These are phyloP conservation scores for Pilatotrama ljubarskyi DNA, from an alignment of 768 basidiomycete genomes.

Conservation along the genomic window DNA sequence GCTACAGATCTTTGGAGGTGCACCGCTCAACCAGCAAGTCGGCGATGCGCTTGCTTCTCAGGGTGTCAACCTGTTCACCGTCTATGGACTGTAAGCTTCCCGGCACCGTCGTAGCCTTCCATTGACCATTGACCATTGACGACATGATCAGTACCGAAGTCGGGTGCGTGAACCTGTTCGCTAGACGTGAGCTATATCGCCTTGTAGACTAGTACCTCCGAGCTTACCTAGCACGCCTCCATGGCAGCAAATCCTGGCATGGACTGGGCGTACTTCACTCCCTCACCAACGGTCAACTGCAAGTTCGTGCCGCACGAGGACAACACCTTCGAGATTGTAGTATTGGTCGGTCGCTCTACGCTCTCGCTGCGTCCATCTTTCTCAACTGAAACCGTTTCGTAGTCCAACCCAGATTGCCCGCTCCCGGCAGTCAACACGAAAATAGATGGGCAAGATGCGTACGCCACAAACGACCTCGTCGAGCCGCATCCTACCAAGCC, in stretches of 20 bases:
- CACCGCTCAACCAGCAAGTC: constrained; percentile 36
- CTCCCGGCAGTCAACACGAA: constrained; percentile 14
- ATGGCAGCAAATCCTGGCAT: not conserved
- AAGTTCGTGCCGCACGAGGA: constrained; percentile 3
- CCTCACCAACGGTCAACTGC: not conserved
- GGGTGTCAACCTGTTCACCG: constrained; percentile 34
- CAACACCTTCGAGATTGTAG: constrained; percentile 3
- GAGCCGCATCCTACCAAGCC: constrained; percentile 22
- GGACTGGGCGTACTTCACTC: constrained; percentile 13
- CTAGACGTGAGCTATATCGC: not conserved
- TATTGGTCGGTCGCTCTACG: not conserved
- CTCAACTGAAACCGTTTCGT: not conserved
- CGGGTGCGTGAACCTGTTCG: not conserved
- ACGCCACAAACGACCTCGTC: constrained; percentile 23
- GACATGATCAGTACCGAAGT: constrained; percentile 10
- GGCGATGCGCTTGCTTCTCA: constrained; percentile 36
- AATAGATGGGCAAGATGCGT: constrained; percentile 22
- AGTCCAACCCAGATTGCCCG: not conserved
- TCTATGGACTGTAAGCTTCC: constrained; percentile 41
- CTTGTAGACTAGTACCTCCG: not conserved
- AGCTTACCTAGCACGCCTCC: not conserved
- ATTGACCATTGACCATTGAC: not conserved
- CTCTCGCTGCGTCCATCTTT: not conserved
- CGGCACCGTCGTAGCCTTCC: not conserved
- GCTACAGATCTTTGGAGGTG: constrained; percentile 39